A percentile compares a stretch with the other conserved stretches of the same genome.
phyloP scores from a whole-genome alignment of 306 rosid species.

The Vigna trinervia region DNA sequence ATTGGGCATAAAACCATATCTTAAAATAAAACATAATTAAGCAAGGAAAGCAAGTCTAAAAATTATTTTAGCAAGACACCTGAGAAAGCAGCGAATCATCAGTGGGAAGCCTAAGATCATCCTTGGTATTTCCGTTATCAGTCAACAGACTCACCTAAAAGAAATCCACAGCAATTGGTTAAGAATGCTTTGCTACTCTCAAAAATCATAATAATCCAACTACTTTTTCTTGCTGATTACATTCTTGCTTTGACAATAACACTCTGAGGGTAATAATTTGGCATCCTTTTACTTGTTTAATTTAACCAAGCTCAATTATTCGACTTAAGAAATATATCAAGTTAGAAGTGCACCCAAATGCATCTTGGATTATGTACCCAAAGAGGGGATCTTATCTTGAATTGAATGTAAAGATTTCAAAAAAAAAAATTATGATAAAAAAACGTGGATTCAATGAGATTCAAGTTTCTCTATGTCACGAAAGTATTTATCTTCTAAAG shows the following conservation, averaged over 20 bases:
- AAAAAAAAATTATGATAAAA: background rate
- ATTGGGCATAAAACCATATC: background rate
- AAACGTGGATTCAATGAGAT: background rate
- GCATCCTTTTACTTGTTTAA: constrained; percentile 5
- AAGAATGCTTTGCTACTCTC: constrained; percentile 15
- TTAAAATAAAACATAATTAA: background rate
- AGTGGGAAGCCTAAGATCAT: constrained; percentile 81
- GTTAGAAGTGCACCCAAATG: constrained; percentile 18
- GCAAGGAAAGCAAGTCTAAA: constrained; percentile 4
- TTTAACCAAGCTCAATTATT: background rate
- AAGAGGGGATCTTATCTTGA: background rate
- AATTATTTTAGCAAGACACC: constrained; percentile 45
- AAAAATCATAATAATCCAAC: constrained; percentile 8
- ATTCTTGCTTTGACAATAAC: background rate
- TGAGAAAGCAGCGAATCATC: constrained; percentile 68
- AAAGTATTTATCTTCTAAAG: constrained; percentile 18
- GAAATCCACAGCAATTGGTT: constrained; percentile 21
- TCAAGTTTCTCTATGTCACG: background rate
- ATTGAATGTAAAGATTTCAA: background rate
- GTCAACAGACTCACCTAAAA: constrained; percentile 74
- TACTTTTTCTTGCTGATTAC: background rate
- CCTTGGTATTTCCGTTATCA: constrained; percentile 80
- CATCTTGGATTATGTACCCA: background rate
- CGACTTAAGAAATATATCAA: background rate
- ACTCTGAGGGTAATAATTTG: background rate